Base-by-base conservation (phyloP, 306 rosid genomes). In the Hippophae rhamnoides region DNA sequence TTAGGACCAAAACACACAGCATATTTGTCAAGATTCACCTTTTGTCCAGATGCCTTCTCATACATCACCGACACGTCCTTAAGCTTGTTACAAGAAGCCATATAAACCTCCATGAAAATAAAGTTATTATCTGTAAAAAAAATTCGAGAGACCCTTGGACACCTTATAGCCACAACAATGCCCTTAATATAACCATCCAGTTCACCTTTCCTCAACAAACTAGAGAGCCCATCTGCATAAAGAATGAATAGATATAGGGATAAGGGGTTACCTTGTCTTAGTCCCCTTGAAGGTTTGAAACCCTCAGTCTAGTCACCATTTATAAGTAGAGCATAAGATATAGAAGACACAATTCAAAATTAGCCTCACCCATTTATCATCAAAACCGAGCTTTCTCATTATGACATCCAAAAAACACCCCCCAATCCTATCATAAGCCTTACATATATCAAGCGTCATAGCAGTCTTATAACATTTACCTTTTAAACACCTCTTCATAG, bases 391-490 rank as follows among this genome's bases (percentile, higher is more conserved):
- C 7, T 49, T 9, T 0, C 7, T 6, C 53, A 49, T 49, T 10
- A 49, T 14, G 6, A 18, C 1, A 8, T 6, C 0, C 2, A n/a
- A 12, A 23, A 54, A 59, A 43, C 10, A 3, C 0, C 52, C 63
- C 63, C 45, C 53, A 5, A 59, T 43, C 6, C 38, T 8, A 59
- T 59, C 63, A 18, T 59, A 59, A 6, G 63, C 42, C 7, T 59
- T 59, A 18, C 41, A 43, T n/a, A 18, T 18, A 18, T 0, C 23
- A 18, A 18, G 23, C 23, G 23, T 18, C 23, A 18, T 18, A 18
- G 23, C 23, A 18, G 23, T 18, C 1, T 18, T 18, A 18, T 18
- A 18, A 18, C 23, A 1, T 18, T 18, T 18, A 18, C 23, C 23
- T 18, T 18, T 18, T 18, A 18, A 1, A 18, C 23, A 18, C 23